Base-by-base conservation (phyloP, 352 stramenopile genomes). In the Saprolegnia diclina region DNA sequence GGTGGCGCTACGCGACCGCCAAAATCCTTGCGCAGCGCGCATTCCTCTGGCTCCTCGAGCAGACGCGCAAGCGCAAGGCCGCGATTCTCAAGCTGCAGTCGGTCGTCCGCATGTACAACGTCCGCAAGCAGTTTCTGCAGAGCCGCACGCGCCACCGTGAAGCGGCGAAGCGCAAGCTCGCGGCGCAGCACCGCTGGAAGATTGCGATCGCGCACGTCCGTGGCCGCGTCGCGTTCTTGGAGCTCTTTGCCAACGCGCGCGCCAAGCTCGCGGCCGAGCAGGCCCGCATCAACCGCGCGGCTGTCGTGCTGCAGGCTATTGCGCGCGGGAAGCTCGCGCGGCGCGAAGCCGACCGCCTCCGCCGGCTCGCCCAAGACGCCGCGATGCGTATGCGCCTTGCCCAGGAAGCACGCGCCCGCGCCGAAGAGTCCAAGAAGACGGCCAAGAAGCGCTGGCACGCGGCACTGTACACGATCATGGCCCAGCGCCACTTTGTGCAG, bases 21-120 rank as follows among this genome's bases (percentile, higher is more conserved):
- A 95, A 95, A 75, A 85, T 95, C 64, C 75, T 92, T 46, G 83
- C 84, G 10, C 85, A 95, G 72, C 81, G 81, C 45, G 81, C 84
- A 21, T 95, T 95, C 76, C 40, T 92, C 64, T 87, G 84, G 82
- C 72, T 95, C 24, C 73, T 86, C 26, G 87, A 94, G 62, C 79
- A 91, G 71, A 88, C 79, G 11, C 76, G 78, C 72, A 79, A 83
- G 74, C 83, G 85, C 56, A 88, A 92, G 74, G 79, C 78, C 0
- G 87, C 87, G 7, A 73, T 91, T 35, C 14, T 95, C 45, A 92
- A 91, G 73, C 81, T 95, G 74, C 87, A 95, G 73, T 77, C 87
- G 21, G 75, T 91, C 16, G 86, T 92, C 74, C 87, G 87, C 72
- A 95, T 95, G 87, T 90, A 85, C 74, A 77, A 83, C 21, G 79